These are phyloP conservation scores for Xylaria sp. DNA, from an alignment of 2,329 filamentous ascomycete species.

Conservation along the genomic window DNA sequence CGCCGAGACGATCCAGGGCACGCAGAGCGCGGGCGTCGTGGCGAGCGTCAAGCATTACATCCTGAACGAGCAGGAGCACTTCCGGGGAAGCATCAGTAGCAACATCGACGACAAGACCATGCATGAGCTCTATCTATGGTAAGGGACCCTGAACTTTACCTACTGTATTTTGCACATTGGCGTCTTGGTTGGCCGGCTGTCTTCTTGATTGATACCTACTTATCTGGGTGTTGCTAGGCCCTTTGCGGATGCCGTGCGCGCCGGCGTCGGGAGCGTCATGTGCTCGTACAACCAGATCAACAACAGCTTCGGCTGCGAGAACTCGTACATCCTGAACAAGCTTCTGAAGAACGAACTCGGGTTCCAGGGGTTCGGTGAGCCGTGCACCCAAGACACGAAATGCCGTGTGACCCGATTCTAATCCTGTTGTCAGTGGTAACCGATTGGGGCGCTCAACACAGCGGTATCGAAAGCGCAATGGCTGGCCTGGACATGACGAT, in stretches of 20 bases:
- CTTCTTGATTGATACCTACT: background rate
- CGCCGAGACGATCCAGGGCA: constrained; percentile 73
- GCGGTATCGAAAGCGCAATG: constrained; percentile 47
- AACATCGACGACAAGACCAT: constrained; percentile 73
- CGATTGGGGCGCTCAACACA: constrained; percentile 77
- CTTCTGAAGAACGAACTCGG: constrained; percentile 78
- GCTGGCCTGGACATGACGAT: constrained; percentile 51
- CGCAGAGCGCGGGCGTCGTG: constrained; percentile 76
- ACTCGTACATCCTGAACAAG: constrained; percentile 73
- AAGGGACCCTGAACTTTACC: background rate
- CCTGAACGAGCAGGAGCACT: constrained; percentile 63
- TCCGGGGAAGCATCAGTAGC: constrained; percentile 36
- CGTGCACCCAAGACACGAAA: background rate
- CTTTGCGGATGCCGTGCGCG: constrained; percentile 71
- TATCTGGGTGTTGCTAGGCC: constrained; percentile 47
- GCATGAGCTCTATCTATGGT: constrained; percentile 73
- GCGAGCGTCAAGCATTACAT: constrained; percentile 77
- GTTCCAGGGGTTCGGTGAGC: constrained; percentile 73
- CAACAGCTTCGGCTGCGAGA: constrained; percentile 78
- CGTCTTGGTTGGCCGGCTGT: background rate
- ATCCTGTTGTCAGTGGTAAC: constrained; percentile 47
- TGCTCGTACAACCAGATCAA: constrained; percentile 77
- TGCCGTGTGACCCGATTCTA: background rate
- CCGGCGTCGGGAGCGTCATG: constrained; percentile 66
- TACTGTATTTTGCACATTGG: background rate